Conservation (phyloP, 176 grass and related monocot genomes). For the Stipa capillata region DNA sequence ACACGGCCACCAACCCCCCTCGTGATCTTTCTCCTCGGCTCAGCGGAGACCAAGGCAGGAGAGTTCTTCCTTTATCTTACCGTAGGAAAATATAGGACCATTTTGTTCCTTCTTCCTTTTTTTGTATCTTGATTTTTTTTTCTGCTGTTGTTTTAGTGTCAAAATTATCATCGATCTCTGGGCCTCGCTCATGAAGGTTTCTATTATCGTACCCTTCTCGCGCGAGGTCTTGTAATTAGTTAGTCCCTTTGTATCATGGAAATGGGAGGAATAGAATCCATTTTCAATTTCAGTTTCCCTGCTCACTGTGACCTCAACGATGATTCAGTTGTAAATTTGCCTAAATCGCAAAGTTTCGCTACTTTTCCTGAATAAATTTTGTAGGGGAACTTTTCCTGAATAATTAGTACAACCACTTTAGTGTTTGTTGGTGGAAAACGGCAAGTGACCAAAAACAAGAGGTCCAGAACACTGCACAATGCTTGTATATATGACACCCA, state of each 20-base stretch:
- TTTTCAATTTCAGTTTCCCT: neutral
- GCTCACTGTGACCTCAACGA: neutral
- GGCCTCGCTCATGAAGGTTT: constrained; percentile 10
- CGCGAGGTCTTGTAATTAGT: constrained; percentile 8
- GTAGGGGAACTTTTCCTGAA: too few species aligned
- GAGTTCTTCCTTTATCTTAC: neutral
- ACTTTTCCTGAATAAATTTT: too few species aligned
- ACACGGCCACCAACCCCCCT: neutral
- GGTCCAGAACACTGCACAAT: neutral
- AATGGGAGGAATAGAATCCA: neutral
- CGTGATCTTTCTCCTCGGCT: neutral
- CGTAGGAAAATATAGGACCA: neutral
- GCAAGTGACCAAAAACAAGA: neutral
- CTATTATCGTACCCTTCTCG: constrained; percentile 25
- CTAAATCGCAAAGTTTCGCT: neutral
- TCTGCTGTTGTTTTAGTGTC: neutral
- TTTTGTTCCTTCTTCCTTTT: neutral
- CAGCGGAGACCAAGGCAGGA: too few species aligned
- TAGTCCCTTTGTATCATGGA: neutral
- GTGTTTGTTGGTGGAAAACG: constrained; percentile 2
- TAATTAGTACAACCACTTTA: neutral
- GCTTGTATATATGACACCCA: neutral
- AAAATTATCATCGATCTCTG: neutral
- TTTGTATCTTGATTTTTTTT: neutral
- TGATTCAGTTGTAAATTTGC: neutral